phyloP scores from a whole-genome alignment of 371 early-diverging fungal species.

The Mucor racemosus region DNA sequence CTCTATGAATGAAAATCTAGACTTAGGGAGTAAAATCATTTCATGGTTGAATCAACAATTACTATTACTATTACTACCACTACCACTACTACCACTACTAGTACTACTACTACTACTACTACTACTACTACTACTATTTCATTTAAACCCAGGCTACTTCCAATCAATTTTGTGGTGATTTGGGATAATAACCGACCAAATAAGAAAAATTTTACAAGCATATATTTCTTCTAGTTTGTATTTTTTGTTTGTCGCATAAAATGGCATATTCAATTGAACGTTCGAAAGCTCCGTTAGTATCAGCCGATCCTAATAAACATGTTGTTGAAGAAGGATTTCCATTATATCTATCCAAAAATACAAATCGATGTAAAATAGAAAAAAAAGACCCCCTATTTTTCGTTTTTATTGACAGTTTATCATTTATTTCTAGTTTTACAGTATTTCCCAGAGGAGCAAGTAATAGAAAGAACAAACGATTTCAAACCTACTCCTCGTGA shows the following conservation, averaged over 20 bases:
- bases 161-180: neutral
- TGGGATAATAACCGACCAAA: neutral
- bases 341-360: neutral
- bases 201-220: neutral
- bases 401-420: neutral
- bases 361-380: neutral
- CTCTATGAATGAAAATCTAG: neutral
- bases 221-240: neutral
- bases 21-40: neutral
- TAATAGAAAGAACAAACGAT: slow-evolving; percentile 21
- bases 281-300: slow-evolving; percentile 4
- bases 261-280: neutral
- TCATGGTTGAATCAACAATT: neutral
- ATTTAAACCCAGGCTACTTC: neutral
- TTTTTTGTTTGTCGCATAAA: neutral
- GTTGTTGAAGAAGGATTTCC: slow-evolving; percentile 15
- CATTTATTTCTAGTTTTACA: slow-evolving; percentile 6
- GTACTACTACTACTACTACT: too few relatives aligned
- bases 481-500: slow-evolving; percentile 13
- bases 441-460: slow-evolving; percentile 7
- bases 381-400: neutral
- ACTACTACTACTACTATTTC: too few relatives aligned
- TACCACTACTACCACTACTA: too few relatives aligned
- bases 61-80: too few relatives aligned
- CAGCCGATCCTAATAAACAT: slow-evolving; percentile 10